Conservation (phyloP, 331 rosid genomes). For the Cydonia oblonga region DNA sequence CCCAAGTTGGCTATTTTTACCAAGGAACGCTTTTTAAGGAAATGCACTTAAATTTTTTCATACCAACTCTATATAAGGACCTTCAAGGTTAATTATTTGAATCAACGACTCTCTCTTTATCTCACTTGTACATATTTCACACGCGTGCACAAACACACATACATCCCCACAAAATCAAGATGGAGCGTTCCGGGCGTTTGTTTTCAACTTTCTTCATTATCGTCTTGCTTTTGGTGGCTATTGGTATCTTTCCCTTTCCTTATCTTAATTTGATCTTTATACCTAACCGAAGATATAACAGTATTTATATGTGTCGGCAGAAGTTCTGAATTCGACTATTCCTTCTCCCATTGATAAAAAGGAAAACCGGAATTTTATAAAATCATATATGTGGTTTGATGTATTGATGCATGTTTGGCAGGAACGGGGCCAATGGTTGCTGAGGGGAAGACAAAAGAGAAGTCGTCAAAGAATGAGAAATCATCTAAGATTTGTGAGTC, state of each 20-base stretch:
- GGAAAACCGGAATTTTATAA: too few species aligned
- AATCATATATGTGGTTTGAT: neutral
- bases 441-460: neutral
- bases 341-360: too few species aligned
- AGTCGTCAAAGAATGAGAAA: too few species aligned
- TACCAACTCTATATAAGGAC: neutral
- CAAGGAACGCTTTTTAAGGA: neutral
- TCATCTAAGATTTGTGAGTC: neutral
- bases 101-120: neutral
- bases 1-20: neutral
- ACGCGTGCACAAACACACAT: too few species aligned
- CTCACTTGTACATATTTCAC: neutral
- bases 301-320: neutral
- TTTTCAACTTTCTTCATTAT: neutral
- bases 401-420: neutral
- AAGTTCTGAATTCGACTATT: too few species aligned
- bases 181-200: neutral
- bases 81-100: neutral
- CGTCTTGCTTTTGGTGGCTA: neutral
- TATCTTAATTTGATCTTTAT: neutral
- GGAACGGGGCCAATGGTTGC: neutral
- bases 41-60: neutral
- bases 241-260: neutral
- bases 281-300: neutral
- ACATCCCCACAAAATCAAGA: neutral